Evolutionary conservation across 305 asterid species (phyloP).

Genomic region (Andrographis paniculata): DNA sequence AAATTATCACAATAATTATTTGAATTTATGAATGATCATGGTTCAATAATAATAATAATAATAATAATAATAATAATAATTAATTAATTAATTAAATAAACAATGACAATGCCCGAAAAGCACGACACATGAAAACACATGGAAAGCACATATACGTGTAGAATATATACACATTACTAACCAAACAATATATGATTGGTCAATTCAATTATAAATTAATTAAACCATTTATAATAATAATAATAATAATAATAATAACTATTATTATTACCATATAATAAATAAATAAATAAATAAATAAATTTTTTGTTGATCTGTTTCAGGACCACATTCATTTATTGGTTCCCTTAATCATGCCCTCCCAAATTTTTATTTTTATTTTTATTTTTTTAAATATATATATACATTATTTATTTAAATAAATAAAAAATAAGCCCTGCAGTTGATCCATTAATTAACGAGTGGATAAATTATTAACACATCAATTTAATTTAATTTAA

Average conservation of each 20-base stretch:
- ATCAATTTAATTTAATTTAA: too few relatives aligned
- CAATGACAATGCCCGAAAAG: too few relatives aligned
- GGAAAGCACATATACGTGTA: background rate
- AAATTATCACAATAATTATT: too few relatives aligned
- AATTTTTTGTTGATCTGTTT: background rate
- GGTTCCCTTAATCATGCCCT: slow-evolving; percentile 1
- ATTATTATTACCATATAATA: too few relatives aligned
- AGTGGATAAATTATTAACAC: background rate
- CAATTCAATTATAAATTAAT: background rate
- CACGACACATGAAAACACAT: background rate
- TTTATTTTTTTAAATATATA: too few relatives aligned
- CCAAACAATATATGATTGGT: background rate
- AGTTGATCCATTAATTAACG: background rate
- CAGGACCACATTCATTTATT: slow-evolving; percentile 4
- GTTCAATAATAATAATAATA: too few relatives aligned
- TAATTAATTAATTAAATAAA: too few relatives aligned
- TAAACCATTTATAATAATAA: background rate
- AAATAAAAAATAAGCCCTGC: background rate
- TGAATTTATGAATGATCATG: too few relatives aligned
- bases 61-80: too few relatives aligned
- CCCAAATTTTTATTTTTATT: background rate
- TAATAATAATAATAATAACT: too few relatives aligned
- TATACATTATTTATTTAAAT: too few relatives aligned
- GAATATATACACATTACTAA: background rate
- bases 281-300: too few relatives aligned